Evolutionary conservation across 495 filamentous ascomycete genomes (phyloP), one percentile per base, ranked within the genome.

Genomic region (Penicillium waksmanii): DNA sequence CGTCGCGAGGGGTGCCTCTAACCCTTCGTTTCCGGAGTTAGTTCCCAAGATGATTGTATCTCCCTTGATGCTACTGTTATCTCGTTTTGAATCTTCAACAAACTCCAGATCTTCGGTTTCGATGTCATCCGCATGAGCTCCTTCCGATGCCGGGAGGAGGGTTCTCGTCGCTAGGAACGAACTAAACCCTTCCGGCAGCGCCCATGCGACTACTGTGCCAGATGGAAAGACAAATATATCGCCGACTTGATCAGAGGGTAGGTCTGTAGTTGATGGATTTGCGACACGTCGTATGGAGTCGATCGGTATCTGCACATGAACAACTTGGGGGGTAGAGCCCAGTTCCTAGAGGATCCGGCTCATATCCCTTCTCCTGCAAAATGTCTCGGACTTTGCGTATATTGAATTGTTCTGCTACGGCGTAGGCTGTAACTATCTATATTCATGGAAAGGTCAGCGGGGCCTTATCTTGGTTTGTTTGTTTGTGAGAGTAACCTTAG

Each of bases 181-280:
- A 12, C 89, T 87, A 18, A 90, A 83, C 33, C 85, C 84, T 53
- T 90, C 81, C 0, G 90, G 86, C 3, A 97, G 80, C 7, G 86
- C 87, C 95, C 95, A 98, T 31, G 90, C 84, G 9, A 98, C 95
- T 5, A 97, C 84, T n/a, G 92, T 96, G 3, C 95, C 95, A 1
- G 94, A 96, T 5, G 95, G 92, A 65, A 98, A 98, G n/a, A 98
- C 86, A 63, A 98, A 97, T 13, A 97, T 82, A 70, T 98, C 95
- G 12, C 92, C 93, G 52, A 85, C 83, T 67, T 90, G 85, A 42
- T 84, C 78, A 3, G 79, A 72, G 23, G 85, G 76, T 49, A 91
- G 83, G 53, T 83, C 85, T 21, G 80, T 80, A 17, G 73, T 72
- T 55, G 72, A 87, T 67, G 69, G 83, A 69, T 84, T 90, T 60